These are phyloP conservation scores for Globisporangium heterothallicum DNA, from an alignment of 352 stramenopile genomes.

Conservation along the genomic window DNA sequence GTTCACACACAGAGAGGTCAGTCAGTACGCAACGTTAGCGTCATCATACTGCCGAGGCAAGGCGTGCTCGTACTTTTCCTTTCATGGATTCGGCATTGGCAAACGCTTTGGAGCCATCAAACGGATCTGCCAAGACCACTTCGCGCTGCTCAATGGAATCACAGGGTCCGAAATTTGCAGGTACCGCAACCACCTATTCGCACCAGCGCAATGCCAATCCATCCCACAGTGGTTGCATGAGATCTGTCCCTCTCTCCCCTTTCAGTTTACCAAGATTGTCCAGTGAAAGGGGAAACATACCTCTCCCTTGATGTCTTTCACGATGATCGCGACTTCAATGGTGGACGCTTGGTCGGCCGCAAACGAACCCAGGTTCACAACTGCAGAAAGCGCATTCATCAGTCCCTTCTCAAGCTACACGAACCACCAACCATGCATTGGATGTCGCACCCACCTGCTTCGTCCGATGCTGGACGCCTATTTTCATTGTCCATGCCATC, in stretches of 20 bases:
- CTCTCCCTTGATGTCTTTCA: slow-evolving; percentile 73
- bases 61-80: slow-evolving; percentile 28
- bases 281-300: no score
- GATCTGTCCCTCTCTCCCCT: no score
- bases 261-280: no score
- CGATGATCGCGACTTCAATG: slow-evolving; percentile 56
- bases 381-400: slow-evolving; percentile 19
- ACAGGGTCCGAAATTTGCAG: slow-evolving; percentile 74
- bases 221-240: no score
- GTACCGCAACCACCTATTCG: slow-evolving; percentile 54
- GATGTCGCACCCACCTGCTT: slow-evolving; percentile 25
- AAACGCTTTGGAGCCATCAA: slow-evolving; percentile 48
- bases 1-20: no score
- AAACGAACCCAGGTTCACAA: slow-evolving; percentile 56
- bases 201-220: no score
- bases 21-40: no score
- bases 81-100: slow-evolving; percentile 30
- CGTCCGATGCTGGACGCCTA: slow-evolving; percentile 40
- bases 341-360: slow-evolving; percentile 64
- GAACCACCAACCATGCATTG: neutral
- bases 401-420: neutral
- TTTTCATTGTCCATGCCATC: slow-evolving; percentile 24
- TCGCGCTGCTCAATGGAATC: slow-evolving; percentile 36
- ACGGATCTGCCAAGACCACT: slow-evolving; percentile 48
- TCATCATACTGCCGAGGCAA: no score